phyloP scores from a whole-genome alignment of 2,329 filamentous ascomycete species.

The Penicillium sp. region DNA sequence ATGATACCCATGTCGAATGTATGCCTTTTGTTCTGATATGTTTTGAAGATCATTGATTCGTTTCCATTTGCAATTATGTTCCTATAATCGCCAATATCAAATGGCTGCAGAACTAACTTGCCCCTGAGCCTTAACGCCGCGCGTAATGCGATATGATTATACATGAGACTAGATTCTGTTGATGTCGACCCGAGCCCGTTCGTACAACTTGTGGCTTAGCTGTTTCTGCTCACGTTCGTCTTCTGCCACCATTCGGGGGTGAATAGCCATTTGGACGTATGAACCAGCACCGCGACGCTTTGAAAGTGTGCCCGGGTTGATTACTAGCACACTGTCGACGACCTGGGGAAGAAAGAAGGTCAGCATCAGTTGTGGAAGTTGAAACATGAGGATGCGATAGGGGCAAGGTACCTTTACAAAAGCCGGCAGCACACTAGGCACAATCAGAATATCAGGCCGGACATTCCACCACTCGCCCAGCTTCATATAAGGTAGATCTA shows the following conservation, averaged over 20 bases:
- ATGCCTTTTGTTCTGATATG: conserved; percentile 4
- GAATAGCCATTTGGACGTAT: conserved; percentile 75
- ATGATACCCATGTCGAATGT: conserved; percentile 7
- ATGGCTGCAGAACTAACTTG: background rate
- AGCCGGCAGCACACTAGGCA: conserved; percentile 77
- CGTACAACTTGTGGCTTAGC: conserved; percentile 73
- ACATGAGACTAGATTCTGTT: conserved; percentile 61
- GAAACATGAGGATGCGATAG: background rate
- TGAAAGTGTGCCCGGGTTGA: conserved; percentile 86
- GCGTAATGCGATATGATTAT: conserved; percentile 27
- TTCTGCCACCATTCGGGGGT: conserved; percentile 61
- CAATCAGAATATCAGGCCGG: conserved; percentile 77
- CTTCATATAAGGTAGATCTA: conserved; percentile 83
- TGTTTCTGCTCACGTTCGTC: conserved; percentile 59
- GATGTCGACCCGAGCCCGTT: conserved; percentile 83
- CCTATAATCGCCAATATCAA: background rate
- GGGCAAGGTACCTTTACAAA: conserved; percentile 73
- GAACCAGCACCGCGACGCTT: conserved; percentile 83
- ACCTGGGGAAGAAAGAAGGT: conserved; percentile 57
- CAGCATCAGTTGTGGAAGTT: background rate
- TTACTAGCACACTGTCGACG: conserved; percentile 80
- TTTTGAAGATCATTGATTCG: conserved; percentile 11
- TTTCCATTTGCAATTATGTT: conserved; percentile 4
- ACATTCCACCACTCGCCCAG: conserved; percentile 88
- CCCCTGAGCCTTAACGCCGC: conserved; percentile 21